Percentiles rank a stretch among this genome's conserved stretches.
Conservation (phyloP, 1,284 basidiomycete species). For the Golubevia sp. region DNA sequence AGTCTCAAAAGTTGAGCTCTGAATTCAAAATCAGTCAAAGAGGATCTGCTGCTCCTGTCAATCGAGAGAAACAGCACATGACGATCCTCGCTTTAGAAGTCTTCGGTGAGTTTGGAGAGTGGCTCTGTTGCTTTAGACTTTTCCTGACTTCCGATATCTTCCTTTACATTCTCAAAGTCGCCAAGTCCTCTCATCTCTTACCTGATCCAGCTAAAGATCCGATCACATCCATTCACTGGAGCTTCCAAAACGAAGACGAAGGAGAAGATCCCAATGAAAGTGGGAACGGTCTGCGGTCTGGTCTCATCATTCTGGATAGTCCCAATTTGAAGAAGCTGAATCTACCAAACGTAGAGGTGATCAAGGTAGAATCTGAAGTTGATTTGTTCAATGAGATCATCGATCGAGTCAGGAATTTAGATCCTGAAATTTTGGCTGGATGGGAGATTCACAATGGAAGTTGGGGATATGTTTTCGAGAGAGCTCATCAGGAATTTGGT, state of each 20-base stretch:
- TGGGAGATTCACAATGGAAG: constrained; percentile 88
- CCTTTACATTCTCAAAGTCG: not conserved
- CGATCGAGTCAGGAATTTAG: constrained; percentile 76
- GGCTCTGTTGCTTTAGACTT: not conserved
- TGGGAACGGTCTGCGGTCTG: constrained; percentile 32
- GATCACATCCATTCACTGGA: constrained; percentile 75
- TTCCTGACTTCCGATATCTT: not conserved
- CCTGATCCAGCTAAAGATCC: constrained; percentile 76
- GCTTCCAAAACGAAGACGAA: constrained; percentile 69
- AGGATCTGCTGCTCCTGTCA: constrained; percentile 62
- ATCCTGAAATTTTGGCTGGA: constrained; percentile 88
- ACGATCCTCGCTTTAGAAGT: constrained; percentile 80
- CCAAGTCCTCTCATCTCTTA: constrained; percentile 62
- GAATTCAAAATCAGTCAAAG: constrained; percentile 57
- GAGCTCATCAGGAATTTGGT: constrained; percentile 64
- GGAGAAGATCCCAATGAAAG: constrained; percentile 31
- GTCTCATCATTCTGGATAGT: constrained; percentile 29
- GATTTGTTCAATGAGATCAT: constrained; percentile 80
- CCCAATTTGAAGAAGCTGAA: no score
- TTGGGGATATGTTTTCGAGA: constrained; percentile 86
- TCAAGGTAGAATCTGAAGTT: constrained; percentile 71
- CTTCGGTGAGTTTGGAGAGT: constrained; percentile 69
- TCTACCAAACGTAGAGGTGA: constrained; percentile 33
- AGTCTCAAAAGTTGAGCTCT: no score
- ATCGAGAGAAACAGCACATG: constrained; percentile 76